Evolutionary conservation across 2,329 filamentous ascomycete species (phyloP).

Genomic region (Paracamarosporium sp.): DNA sequence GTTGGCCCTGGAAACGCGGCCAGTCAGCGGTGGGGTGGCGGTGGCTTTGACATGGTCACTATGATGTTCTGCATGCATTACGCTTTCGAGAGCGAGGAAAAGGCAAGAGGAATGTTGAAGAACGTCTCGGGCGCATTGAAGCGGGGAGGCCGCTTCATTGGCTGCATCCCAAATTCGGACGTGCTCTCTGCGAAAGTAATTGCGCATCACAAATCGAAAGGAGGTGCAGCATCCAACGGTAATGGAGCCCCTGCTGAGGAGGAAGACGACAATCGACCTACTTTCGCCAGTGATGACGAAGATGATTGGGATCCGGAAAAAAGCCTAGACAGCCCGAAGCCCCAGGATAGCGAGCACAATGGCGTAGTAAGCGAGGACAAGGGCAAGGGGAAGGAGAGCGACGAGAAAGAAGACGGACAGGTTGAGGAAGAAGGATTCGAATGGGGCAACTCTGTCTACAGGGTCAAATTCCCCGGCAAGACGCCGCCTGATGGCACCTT

Average conservation of each 20-base stretch:
- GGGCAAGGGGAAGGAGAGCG: conserved; percentile 51
- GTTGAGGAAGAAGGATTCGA: conserved; percentile 59
- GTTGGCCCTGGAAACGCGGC: conserved; percentile 64
- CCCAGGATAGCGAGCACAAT: conserved; percentile 44
- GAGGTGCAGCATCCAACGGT: conserved; percentile 46
- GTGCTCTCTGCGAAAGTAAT: conserved; percentile 82
- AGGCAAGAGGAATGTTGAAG: conserved; percentile 88
- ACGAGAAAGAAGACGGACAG: conserved; percentile 54
- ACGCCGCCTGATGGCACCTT: conserved; percentile 89
- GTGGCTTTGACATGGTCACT: conserved; percentile 89
- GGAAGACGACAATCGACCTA: conserved; percentile 35
- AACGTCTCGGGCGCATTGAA: conserved; percentile 91
- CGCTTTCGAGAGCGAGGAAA: conserved; percentile 90
- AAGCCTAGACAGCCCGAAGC: conserved; percentile 46
- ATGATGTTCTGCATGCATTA: conserved; percentile 99
- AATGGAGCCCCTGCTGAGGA: conserved; percentile 28
- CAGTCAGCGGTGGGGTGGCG: conserved; percentile 72
- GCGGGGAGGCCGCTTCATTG: conserved; percentile 93
- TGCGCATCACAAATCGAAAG: conserved; percentile 69
- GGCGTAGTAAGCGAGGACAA: conserved; percentile 26
- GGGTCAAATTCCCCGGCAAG: conserved; percentile 83
- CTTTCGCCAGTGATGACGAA: conserved; percentile 47
- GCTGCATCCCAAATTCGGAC: conserved; percentile 96
- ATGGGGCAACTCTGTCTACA: conserved; percentile 95
- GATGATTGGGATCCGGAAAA: conserved; percentile 56